Evolutionary conservation across 768 basidiomycete species (phyloP), one percentile per base, ranked within the genome.

Genomic region (Psilocybe subaeruginosa): DNA sequence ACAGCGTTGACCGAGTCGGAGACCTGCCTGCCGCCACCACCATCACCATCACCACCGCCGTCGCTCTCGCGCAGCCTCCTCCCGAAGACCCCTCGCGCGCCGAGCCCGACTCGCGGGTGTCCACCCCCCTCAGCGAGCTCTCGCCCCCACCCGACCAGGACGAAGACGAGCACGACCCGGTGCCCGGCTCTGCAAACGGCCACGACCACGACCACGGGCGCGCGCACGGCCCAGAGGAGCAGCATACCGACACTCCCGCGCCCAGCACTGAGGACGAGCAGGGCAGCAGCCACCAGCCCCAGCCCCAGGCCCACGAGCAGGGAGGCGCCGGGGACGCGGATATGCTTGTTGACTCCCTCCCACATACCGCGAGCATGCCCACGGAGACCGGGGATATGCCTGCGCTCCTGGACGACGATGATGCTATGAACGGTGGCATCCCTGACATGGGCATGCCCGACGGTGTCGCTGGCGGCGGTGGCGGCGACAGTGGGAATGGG

Each of bases 41-140:
- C 14, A 8, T 2, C n/a, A n/a, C 3, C 9, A 5, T 49, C 19
- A 31, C 45, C 2, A 43, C 54, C 17, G 35, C 46, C 7, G 23
- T 37, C 35, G 41, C 31, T 7, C 7, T 33, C 30, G 27, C 30
- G 17, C 33, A 11, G 16, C n/a, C 53, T 16, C 30, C 56, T 31
- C 29, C 45, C n/a, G 55, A 47, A 6, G 60, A 53, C 5, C 4
- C 49, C 9, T 53, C 61, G 47, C 65, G 68, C 54, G 69, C 65
- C 52, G 73, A 70, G 12, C 23, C 23, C 23, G 61, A 61, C 12
- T 89, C 88, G 58, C 78, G 86, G 31, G 80, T 80, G 60, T 88
- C 88, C 19, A 91, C 90, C 0, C 91, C 91, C 3, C 84, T 93
- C 69, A 91, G 88, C 65, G 90, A 91, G 63, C 84, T 91, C 27